Conservation (phyloP, 805 yeast genomes). For the Candida oleophila region DNA sequence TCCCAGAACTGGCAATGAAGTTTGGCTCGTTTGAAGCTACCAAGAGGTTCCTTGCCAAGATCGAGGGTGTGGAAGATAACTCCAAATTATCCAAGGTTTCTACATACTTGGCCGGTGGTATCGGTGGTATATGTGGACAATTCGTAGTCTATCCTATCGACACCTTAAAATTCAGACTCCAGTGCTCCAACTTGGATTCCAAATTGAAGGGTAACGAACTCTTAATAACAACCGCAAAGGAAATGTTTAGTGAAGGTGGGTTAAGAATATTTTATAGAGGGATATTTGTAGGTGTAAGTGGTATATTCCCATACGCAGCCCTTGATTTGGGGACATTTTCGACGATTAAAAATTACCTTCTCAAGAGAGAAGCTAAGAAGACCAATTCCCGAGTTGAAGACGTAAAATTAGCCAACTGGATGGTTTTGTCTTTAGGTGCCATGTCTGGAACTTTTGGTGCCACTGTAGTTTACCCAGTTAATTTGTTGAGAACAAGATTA, state of each 20-base stretch:
- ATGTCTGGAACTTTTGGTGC: conserved; percentile 96
- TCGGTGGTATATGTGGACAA: conserved; percentile 94
- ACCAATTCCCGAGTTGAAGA: conserved; percentile 57
- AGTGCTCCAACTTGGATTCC: conserved; percentile 81
- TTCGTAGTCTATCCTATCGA: conserved; percentile 93
- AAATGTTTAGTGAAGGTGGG: conserved; percentile 82
- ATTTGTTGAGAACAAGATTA: conserved; percentile 84
- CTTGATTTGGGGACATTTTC: conserved; percentile 92
- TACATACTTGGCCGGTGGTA: conserved; percentile 90
- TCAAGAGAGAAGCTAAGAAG: conserved; percentile 57
- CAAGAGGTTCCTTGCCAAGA: conserved; percentile 64
- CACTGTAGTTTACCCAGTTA: conserved; percentile 89
- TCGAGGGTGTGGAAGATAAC: conserved; percentile 76
- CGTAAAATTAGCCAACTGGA: conserved; percentile 70
- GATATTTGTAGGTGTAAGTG: conserved; percentile 84
- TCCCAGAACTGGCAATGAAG: conserved; percentile 96
- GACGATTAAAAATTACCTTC: conserved; percentile 76
- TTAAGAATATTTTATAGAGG: conserved; percentile 81
- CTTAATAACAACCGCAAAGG: conserved; percentile 64
- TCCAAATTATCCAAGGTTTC: conserved; percentile 69
- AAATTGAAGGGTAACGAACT: conserved; percentile 59
- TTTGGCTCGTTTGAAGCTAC: conserved; percentile 93
- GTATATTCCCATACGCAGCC: conserved; percentile 97
- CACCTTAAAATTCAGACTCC: conserved; percentile 88
- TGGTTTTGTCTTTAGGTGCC: conserved; percentile 91